Evolutionary conservation across 2,329 filamentous ascomycete species (phyloP), one percentile per base, ranked within the genome.

Genomic region (Fusarium sp.): DNA sequence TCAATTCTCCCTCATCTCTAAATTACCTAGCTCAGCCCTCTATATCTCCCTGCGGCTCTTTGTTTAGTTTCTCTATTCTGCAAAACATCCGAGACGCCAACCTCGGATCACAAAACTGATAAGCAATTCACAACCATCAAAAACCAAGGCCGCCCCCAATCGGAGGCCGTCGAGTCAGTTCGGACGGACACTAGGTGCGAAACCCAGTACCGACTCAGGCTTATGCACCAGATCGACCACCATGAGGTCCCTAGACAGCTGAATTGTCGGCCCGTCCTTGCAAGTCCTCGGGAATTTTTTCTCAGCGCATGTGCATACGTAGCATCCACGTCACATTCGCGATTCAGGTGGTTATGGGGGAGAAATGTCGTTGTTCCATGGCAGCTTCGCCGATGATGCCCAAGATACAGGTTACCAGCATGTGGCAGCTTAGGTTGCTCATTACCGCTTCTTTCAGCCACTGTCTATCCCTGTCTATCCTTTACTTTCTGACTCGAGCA

Each of bases 261-360:
- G 70, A 72, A 49, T 51, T 71, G 54, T 73, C 70, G 70, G 70
- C 38, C 70, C 70, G 70, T 68, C 45, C 38, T 35, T 44, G 31
- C 35, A 60, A 56, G 46, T 56, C 59, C 23, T 71, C 66, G 61
- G 61, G 48, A n/a, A 55, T 60, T 66, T 70, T 31, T 23, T 60
- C 54, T 42, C 55, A 59, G 37, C 45, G 45, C 52, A 25, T 56
- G 33, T 35, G 56, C 44, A 29, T 60, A 61, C 51, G 62, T 48
- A 57, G 37, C 49, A 55, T 45, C 58, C 69, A 75, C 51, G 62
- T 73, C 70, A 72, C 37, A 66, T 68, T 29, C 54, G 41, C 69
- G 66, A 72, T 54, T 73, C 72, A 76, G 63, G 64, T 37, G 41
- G 63, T 63, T 59, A 62, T 31, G 57, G 64, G 58, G 46, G 35